Base-by-base conservation (phyloP, 495 filamentous ascomycete species). In the Penicillium mononematosum region DNA sequence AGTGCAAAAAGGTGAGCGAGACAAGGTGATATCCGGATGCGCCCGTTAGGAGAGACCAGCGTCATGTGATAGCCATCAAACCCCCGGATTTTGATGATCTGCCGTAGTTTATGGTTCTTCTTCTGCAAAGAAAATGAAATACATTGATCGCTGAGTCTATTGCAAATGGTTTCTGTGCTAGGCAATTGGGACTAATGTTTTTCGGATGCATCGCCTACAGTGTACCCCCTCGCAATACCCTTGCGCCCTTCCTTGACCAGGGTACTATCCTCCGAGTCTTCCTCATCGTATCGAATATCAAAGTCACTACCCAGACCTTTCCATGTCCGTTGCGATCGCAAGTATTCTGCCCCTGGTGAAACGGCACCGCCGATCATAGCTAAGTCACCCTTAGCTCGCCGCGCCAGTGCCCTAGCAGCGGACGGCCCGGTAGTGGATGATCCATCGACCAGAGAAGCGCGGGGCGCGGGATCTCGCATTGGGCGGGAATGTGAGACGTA, bases 221-320 rank as follows among this genome's bases (percentile, higher is more conserved):
- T 84, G 79, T 99, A 99, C 1, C 93, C 95, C 66, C 88, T 88
- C 44, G 94, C 94, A 52, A 96, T 85, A 11, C 95, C 95, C 61
- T 86, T 88, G 68, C 91, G 86, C 25, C 94, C 94, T 70, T 95
- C 85, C 68, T 96, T 89, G 52, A 92, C 79, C 36, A 72, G 50
- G 8, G 83, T 83, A 20, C 82, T 81, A 38, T 77, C 72, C 14
- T 57, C 62, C 29, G 55, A 62, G 10, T 83, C 77, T 12, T 83
- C 79, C 10, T 87, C 83, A 42, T 88, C 84, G 62, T 91, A 86
- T 47, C 76, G 77, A 29, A 86, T 79, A 42, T 81, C 79, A 57
- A 91, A 94, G 70, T 98, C 94, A 56, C 86, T 95, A 0, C 94
- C 95, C 27, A 99, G 71, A 0, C 94, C 94, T 68, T 85, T 88